Percentiles rank a stretch among this genome's conserved stretches.
Conservation (phyloP, 345 rosid genomes). For the Noccaea caerulescens region DNA sequence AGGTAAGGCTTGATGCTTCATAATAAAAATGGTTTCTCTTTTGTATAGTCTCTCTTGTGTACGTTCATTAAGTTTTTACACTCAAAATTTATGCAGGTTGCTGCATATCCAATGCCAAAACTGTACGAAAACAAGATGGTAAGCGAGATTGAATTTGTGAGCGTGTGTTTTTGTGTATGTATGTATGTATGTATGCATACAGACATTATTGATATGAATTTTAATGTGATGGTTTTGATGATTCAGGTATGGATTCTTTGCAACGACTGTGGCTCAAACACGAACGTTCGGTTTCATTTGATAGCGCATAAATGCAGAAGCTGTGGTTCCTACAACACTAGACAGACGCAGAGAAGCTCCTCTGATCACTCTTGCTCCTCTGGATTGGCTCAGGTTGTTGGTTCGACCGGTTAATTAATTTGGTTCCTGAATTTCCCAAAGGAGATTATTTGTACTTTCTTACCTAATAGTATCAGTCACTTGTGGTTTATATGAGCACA, state of each 20-base stretch:
- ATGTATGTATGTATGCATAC: neutral
- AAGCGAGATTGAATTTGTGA: slow-evolving; percentile 4
- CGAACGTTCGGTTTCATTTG: slow-evolving; percentile 67
- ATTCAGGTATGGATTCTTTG: slow-evolving; percentile 85
- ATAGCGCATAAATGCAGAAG: slow-evolving; percentile 70
- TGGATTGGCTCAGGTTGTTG: slow-evolving; percentile 54
- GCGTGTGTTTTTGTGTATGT: neutral
- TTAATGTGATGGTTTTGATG: neutral
- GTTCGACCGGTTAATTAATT: slow-evolving; percentile 34
- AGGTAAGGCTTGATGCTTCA: slow-evolving; percentile 57
- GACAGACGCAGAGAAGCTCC: slow-evolving; percentile 63
- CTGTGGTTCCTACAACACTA: slow-evolving; percentile 80
- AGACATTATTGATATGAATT: neutral
- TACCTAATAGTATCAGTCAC: neutral
- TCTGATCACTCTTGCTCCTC: slow-evolving; percentile 57
- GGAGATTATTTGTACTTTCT: neutral
- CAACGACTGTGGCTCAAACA: slow-evolving; percentile 76
- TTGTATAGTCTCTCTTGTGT: slow-evolving; percentile 1
- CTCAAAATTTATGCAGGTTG: slow-evolving; percentile 53
- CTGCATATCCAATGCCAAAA: slow-evolving; percentile 78
- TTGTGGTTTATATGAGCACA: slow-evolving; percentile 7
- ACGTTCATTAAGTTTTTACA: neutral
- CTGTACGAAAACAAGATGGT: slow-evolving; percentile 71
- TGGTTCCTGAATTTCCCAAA: slow-evolving; percentile 8
- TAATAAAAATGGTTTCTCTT: neutral